A percentile compares a stretch with the other conserved stretches of the same genome.
Evolutionary conservation across 805 yeast species (phyloP).

Genomic region (Ogataea dorogensis): DNA sequence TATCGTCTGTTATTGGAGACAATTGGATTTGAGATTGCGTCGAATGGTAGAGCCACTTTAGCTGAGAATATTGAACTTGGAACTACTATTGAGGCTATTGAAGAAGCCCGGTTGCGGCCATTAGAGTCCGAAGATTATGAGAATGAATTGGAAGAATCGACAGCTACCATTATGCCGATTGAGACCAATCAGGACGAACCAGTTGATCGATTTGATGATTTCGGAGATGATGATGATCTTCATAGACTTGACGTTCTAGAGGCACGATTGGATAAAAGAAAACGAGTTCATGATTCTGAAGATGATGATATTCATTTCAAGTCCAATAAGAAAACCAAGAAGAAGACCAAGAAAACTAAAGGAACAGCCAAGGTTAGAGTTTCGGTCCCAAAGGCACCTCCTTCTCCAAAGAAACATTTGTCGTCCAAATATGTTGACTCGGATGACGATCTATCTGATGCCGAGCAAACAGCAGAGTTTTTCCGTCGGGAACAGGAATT

Average conservation of each 20-base stretch:
- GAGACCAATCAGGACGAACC: conserved; percentile 2
- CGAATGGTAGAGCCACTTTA: conserved; percentile 3
- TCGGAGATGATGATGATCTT: conserved; percentile 35
- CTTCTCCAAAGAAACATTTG: conserved; percentile 27
- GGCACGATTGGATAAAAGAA: conserved; percentile 30
- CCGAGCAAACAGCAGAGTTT: conserved; percentile 50
- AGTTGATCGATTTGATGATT: conserved; percentile 31
- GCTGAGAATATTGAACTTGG: conserved; percentile 11
- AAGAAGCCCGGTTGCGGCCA: conserved; percentile 22
- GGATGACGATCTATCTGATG: conserved; percentile 65
- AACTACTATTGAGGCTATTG: conserved; percentile 15
- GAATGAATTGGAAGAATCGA: conserved; percentile 9
- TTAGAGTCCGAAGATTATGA: conserved; percentile 28
- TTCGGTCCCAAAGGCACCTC: conserved; percentile 8
- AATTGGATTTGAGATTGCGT: conserved; percentile 20
- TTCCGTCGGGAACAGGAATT: conserved; percentile 55
- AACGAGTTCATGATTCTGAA: conserved; percentile 14
- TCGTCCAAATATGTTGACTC: conserved; percentile 57
- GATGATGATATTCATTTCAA: conserved; percentile 15
- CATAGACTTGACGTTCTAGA: conserved; percentile 42
- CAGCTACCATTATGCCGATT: too few relatives aligned
- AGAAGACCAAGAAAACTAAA: conserved; percentile 9
- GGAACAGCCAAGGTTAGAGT: too few relatives aligned
- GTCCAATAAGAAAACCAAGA: too few relatives aligned
- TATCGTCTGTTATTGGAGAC: conserved; percentile 26